Evolutionary conservation across 106 monocot genomes (phyloP).

Genomic region (Cymbidium sinense): DNA sequence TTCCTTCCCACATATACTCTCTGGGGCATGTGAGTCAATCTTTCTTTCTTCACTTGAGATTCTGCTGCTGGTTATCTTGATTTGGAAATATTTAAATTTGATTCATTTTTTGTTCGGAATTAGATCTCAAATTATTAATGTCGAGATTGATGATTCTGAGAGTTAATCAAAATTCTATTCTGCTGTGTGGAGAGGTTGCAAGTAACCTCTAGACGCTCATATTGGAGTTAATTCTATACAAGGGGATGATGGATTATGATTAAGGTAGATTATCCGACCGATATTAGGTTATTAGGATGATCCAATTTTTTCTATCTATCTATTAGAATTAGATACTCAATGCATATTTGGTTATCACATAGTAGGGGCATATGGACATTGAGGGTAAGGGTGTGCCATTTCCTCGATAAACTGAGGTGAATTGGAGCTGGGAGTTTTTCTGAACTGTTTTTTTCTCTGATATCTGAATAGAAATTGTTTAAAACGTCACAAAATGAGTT

Average conservation of each 20-base stretch:
- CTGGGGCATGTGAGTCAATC: slow-evolving; percentile 17
- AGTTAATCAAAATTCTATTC: not conserved
- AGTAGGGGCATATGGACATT: too few relatives aligned
- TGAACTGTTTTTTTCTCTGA: too few relatives aligned
- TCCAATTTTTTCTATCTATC: not conserved
- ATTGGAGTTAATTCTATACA: too few relatives aligned
- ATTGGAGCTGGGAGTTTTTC: too few relatives aligned
- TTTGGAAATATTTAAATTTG: not conserved
- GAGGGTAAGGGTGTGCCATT: too few relatives aligned
- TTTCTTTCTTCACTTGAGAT: not conserved
- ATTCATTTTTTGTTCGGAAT: not conserved
- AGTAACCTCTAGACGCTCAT: not conserved
- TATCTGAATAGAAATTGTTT: too few relatives aligned
- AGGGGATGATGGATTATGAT: not conserved
- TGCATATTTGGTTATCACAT: too few relatives aligned
- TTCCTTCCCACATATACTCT: slow-evolving; percentile 18
- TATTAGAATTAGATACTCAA: not conserved
- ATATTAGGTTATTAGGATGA: not conserved
- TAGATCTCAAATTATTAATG: not conserved
- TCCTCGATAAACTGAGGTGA: too few relatives aligned
- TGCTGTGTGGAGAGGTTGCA: not conserved
- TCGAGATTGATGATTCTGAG: not conserved
- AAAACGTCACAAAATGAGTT: too few relatives aligned
- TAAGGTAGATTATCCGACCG: not conserved
- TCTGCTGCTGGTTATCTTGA: not conserved